These are phyloP conservation scores for Saccharum hybrid DNA, from an alignment of 202 grass and related monocot genomes.

Conservation along the genomic window DNA sequence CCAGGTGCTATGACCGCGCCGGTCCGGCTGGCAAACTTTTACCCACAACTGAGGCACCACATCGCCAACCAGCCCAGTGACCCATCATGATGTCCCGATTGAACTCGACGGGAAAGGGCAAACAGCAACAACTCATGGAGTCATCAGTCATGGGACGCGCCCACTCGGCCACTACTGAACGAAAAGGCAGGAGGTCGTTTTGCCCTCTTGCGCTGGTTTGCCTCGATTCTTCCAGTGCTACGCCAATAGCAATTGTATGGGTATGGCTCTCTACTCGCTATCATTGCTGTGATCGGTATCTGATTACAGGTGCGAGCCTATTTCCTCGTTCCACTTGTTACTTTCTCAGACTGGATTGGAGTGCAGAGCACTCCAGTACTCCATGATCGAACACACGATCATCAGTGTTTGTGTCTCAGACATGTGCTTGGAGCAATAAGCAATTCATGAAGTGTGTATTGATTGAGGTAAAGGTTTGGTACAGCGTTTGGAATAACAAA, in stretches of 20 bases:
- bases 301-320: not conserved
- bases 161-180: conserved; percentile 5
- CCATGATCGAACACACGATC: not conserved
- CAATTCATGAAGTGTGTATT: not conserved
- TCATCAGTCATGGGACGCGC: not conserved
- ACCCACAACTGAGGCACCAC: not conserved
- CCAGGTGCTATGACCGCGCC: conserved; percentile 36
- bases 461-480: not conserved
- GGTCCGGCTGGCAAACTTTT: not conserved
- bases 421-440: not conserved
- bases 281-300: conserved; percentile 25
- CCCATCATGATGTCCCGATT: conserved; percentile 18
- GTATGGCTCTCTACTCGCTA: not conserved
- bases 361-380: not conserved
- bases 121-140: not conserved
- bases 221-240: conserved; percentile 21
- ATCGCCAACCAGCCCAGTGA: not conserved
- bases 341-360: conserved; percentile 3
- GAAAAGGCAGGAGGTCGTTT: not conserved
- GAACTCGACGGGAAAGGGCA: not conserved
- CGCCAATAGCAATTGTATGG: not conserved
- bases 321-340: not conserved
- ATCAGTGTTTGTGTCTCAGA: not conserved
- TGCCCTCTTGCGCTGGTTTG: not conserved
- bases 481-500: not conserved